Evolutionary conservation across 371 early-diverging fungal genomes (phyloP).

Genomic region (Dichotomocladium elegans): DNA sequence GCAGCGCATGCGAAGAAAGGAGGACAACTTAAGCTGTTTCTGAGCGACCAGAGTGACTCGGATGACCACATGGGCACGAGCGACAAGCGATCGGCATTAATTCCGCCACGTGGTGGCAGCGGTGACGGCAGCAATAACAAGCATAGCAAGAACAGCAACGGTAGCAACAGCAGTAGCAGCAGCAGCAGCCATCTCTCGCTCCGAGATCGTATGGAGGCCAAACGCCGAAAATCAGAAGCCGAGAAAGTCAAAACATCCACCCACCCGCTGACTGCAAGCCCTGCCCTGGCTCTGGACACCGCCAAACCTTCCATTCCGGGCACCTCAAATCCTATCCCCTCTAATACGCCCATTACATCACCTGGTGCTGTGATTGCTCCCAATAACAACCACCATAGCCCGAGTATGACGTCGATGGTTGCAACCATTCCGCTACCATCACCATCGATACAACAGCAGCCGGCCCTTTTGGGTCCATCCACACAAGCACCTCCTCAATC

Average conservation of each 20-base stretch:
- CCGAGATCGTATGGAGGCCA: conserved; percentile 11
- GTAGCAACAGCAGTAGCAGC: no score
- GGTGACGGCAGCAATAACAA: not conserved
- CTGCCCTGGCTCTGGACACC: no score
- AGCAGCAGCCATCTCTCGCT: no score
- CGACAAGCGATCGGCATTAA: not conserved
- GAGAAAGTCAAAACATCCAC: conserved; percentile 1
- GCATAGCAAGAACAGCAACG: not conserved
- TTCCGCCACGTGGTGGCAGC: not conserved
- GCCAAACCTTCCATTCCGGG: no score
- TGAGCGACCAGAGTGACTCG: conserved; percentile 15
- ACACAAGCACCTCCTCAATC: no score
- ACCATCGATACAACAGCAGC: no score
- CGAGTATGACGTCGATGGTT: no score
- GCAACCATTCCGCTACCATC: not conserved
- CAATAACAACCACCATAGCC: not conserved
- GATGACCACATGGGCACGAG: conserved; percentile 10
- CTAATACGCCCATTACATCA: not conserved
- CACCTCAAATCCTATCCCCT: not conserved
- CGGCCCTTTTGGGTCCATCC: no score
- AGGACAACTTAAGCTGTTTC: no score
- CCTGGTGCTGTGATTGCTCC: no score
- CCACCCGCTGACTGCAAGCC: no score
- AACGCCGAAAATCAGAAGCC: conserved; percentile 3
- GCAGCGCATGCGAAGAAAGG: no score